Base-by-base conservation (phyloP, 371 early-diverging fungal genomes). In the Haplosporangium sp. region DNA sequence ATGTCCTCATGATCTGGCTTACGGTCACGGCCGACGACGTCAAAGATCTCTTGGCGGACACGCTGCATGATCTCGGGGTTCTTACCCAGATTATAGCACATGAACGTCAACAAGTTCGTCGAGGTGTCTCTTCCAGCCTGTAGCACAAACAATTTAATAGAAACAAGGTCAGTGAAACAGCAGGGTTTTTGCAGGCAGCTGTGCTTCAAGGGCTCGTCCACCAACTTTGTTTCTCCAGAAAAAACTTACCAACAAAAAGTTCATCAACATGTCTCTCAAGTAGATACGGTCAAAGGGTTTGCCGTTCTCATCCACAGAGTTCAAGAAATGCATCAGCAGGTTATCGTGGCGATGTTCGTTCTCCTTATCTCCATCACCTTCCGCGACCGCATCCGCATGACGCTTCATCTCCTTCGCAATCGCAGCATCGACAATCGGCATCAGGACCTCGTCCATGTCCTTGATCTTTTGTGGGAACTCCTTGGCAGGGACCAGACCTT, bases 41-140 rank as follows among this genome's bases (percentile, higher is more conserved):
- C 71, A 43, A 86, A 79, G 47, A 87, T 64, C 66, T 89, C 89
- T 42, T 83, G 73, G 36, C 71, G 71, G 55, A 86, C 67, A 29
- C 75, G 79, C 12, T 81, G 64, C 73, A 83, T 69, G 21, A 82
- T 64, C 9, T 83, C 81, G 18, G 86, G 87, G 73, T 86, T 58
- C 62, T 74, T 79, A 45, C 81, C 82, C 16, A 88, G 68, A 43
- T 69, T 58, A 50, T 82, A 83, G 54, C 82, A 66, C 56, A 73
- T 74, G 55, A 80, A 81, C 10, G 84, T 81, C 50, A 89, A 43
- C 42, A 86, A 68, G 70, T 83, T 85, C 13, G 87, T 80, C 1
- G 87, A 81, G 2, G 90, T 89, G 45, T 86, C 90, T 40, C 83
- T 82, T 13, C 90, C 90, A 21, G 90, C 89, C 40, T 63, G 29